Evolutionary conservation across 2,329 filamentous ascomycete genomes (phyloP).

Genomic region (Talaromyces sp.): DNA sequence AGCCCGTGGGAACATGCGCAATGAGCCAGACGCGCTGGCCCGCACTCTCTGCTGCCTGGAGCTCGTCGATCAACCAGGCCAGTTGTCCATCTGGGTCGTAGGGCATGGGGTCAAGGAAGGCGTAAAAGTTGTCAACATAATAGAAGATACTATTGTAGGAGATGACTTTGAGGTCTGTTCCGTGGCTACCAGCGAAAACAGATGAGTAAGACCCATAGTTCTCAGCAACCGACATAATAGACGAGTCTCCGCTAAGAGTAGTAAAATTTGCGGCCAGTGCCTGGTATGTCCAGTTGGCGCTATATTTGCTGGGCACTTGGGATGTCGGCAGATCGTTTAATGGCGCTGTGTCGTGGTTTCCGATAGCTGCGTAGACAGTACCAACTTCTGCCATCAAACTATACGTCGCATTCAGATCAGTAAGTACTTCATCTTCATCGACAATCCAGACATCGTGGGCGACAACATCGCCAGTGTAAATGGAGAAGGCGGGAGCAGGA

Average conservation of each 20-base stretch:
- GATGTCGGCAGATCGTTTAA: constrained; percentile 49
- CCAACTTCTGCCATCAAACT: constrained; percentile 42
- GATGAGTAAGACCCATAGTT: constrained; percentile 50
- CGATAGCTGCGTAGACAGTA: constrained; percentile 50
- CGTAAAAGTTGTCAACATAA: constrained; percentile 56
- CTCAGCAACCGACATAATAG: constrained; percentile 30
- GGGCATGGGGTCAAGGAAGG: constrained; percentile 49
- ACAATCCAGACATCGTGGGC: constrained; percentile 45
- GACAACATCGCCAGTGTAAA: constrained; percentile 59
- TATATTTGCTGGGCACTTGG: constrained; percentile 30
- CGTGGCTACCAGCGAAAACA: constrained; percentile 40
- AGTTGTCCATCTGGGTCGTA: constrained; percentile 51
- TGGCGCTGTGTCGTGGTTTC: constrained; percentile 56
- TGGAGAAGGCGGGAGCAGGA: constrained; percentile 43
- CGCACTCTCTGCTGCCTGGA: constrained; percentile 50
- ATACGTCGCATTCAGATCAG: constrained; percentile 45
- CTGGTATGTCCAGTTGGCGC: constrained; percentile 52
- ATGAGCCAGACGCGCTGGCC: constrained; percentile 55
- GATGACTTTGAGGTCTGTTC: constrained; percentile 46
- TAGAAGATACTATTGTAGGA: constrained; percentile 58
- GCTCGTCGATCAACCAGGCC: constrained; percentile 44
- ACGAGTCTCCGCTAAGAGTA: constrained; percentile 40
- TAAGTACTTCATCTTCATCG: constrained; percentile 26
- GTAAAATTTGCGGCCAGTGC: constrained; percentile 45
- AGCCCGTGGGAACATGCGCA: constrained; percentile 54